phyloP scores from a whole-genome alignment of 345 rosid species.

The Rhodamnia argentea region DNA sequence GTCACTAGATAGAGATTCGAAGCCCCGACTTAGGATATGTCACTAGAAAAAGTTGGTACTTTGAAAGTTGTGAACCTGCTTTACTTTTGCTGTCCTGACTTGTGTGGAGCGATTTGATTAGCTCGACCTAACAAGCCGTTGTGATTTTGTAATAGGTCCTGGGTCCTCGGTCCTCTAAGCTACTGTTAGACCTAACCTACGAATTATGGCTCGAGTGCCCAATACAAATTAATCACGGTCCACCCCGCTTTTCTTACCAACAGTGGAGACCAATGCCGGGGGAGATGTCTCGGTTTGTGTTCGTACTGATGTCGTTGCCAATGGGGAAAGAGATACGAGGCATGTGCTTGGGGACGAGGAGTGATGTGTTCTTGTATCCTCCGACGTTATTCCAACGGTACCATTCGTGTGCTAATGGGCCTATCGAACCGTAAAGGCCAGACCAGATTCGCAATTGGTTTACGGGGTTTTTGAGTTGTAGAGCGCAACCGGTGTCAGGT shows the following conservation, averaged over 20 bases:
- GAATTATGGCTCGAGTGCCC: not conserved
- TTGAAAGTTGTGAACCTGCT: not conserved
- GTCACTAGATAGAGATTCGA: not conserved
- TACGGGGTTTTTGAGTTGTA: no score
- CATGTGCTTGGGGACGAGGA: not conserved
- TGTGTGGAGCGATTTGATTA: no score
- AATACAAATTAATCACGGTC: not conserved
- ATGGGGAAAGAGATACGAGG: not conserved
- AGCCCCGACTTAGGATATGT: not conserved
- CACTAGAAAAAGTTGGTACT: not conserved
- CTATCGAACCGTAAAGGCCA: not conserved
- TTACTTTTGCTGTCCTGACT: no score
- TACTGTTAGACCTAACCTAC: not conserved
- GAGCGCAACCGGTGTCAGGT: accelerated
- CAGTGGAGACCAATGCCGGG: no score
- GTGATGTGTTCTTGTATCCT: not conserved
- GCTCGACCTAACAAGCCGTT: no score
- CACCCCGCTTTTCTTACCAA: no score
- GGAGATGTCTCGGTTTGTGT: not conserved
- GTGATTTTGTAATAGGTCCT: not conserved
- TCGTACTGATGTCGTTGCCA: accelerated
- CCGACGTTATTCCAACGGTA: not conserved
- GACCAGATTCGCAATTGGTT: not conserved
- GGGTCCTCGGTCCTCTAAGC: not conserved
- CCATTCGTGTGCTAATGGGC: not conserved